Conservation (phyloP, 768 basidiomycete species). For the Leccinellum rugosiceps region DNA sequence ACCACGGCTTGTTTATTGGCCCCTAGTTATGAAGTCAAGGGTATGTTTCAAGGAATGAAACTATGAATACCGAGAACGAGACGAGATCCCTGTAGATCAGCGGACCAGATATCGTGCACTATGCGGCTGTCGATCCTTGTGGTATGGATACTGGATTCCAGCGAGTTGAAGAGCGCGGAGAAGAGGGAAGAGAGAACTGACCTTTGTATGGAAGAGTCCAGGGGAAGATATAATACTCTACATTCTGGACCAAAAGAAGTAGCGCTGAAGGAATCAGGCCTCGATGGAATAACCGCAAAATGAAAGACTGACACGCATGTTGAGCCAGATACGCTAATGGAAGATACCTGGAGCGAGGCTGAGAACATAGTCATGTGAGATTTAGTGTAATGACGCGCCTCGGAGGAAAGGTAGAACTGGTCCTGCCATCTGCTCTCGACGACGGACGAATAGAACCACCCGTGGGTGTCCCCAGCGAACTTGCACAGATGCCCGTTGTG, state of each 20-base stretch:
- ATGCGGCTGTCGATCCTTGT: constrained; percentile 35
- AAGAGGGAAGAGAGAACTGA: constrained; percentile 20
- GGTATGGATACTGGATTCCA: constrained; percentile 9
- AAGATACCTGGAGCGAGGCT: constrained; percentile 41
- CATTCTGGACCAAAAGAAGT: constrained; percentile 54
- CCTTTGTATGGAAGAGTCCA: constrained; percentile 41
- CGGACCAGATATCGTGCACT: constrained; percentile 55
- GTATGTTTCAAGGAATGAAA: background rate
- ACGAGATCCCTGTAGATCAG: constrained; percentile 46
- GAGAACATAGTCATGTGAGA: background rate
- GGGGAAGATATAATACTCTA: constrained; percentile 42
- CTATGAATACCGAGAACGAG: constrained; percentile 49
- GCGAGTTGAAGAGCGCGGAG: background rate
- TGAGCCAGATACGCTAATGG: constrained; percentile 46
- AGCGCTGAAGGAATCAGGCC: constrained; percentile 38
- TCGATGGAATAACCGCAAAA: background rate
- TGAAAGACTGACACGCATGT: constrained; percentile 44
- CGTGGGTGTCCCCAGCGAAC: constrained; percentile 50
- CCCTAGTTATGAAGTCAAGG: constrained; percentile 37
- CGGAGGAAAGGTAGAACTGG: constrained; percentile 38
- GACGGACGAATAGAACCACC: constrained; percentile 46
- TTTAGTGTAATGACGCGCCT: constrained; percentile 7
- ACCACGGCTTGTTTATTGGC: constrained; percentile 50
- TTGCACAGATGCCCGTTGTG: constrained; percentile 32
- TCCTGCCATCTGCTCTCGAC: constrained; percentile 35